Conservation (phyloP, 257 asterid species). For the Ligustrum vulgare region DNA sequence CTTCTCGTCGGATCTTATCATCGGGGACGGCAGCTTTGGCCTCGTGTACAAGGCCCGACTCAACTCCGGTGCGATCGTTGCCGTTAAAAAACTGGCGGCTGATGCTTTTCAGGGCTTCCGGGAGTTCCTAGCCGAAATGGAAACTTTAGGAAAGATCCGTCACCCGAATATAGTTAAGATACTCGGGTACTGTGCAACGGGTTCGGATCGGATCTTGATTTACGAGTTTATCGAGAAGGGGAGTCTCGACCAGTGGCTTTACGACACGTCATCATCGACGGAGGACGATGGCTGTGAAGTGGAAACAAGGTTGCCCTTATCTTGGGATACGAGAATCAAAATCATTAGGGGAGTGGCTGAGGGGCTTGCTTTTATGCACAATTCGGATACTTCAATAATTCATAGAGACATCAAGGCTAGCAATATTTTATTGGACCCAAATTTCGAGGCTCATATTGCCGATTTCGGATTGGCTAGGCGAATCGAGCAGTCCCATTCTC, state of each 20-base stretch:
- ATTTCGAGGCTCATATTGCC: slow-evolving; percentile 73
- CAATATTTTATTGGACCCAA: slow-evolving; percentile 53
- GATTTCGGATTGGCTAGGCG: slow-evolving; percentile 83
- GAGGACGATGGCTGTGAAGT: slow-evolving; percentile 11
- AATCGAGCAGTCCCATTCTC: slow-evolving; percentile 62
- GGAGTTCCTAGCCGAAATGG: slow-evolving; percentile 94
- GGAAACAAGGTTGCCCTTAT: slow-evolving; percentile 41
- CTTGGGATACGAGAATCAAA: slow-evolving; percentile 61
- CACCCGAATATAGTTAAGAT: slow-evolving; percentile 73
- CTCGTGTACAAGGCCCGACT: slow-evolving; percentile 77
- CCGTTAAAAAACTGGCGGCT: slow-evolving; percentile 64
- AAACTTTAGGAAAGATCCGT: slow-evolving; percentile 72
- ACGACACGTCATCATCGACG: slow-evolving; percentile 51
- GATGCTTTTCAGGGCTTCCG: slow-evolving; percentile 91
- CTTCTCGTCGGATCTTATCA: slow-evolving; percentile 68
- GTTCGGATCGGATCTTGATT: slow-evolving; percentile 65
- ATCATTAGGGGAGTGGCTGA: slow-evolving; percentile 62
- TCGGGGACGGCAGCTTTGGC: slow-evolving; percentile 94
- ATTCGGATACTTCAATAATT: slow-evolving; percentile 52
- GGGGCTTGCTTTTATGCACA: slow-evolving; percentile 72
- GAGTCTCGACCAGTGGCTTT: slow-evolving; percentile 86
- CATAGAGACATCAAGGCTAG: slow-evolving; percentile 81
- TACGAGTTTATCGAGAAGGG: slow-evolving; percentile 83
- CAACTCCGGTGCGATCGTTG: slow-evolving; percentile 62
- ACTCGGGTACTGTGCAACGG: slow-evolving; percentile 69